A percentile compares a stretch with the other conserved stretches of the same genome.
These are phyloP conservation scores for Pholiota microspora DNA, from an alignment of 768 basidiomycete genomes.

Conservation along the genomic window DNA sequence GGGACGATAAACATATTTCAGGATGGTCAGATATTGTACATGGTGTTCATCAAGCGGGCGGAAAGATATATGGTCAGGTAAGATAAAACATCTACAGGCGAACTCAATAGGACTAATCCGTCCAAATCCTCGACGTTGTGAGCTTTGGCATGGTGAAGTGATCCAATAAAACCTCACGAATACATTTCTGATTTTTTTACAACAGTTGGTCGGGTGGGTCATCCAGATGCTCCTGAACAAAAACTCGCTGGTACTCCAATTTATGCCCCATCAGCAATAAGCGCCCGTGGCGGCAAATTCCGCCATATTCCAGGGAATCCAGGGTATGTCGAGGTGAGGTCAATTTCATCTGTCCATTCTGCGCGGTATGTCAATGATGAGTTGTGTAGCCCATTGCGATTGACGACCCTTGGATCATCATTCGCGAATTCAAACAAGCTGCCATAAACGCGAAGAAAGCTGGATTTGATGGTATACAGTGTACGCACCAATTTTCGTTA, in stretches of 20 bases:
- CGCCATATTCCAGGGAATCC: conserved; percentile 33
- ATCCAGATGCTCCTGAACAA: conserved; percentile 38
- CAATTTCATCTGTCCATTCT: background rate
- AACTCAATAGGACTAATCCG: background rate
- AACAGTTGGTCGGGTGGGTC: conserved; percentile 32
- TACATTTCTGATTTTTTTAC: background rate
- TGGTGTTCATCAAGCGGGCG: conserved; percentile 37
- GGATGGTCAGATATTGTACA: conserved; percentile 38
- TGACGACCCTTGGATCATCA: conserved; percentile 37
- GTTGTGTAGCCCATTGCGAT: conserved; percentile 31
- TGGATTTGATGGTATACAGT: conserved; percentile 54
- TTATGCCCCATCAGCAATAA: conserved; percentile 39
- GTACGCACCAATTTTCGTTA: conserved; percentile 20
- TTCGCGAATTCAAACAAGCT: conserved; percentile 37
- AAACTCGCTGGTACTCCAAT: conserved; percentile 39
- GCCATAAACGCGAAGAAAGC: conserved; percentile 46
- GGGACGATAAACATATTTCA: conserved; percentile 31
- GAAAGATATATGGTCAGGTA: conserved; percentile 34
- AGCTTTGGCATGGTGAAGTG: conserved; percentile 3
- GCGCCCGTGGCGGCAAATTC: conserved; percentile 38
- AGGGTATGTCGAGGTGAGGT: conserved; percentile 36
- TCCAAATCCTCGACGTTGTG: background rate
- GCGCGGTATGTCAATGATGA: background rate
- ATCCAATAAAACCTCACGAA: background rate
- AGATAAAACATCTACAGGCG: too few species aligned